Percentiles rank a stretch among this genome's conserved stretches.
These are phyloP conservation scores for Sicyos baderoa DNA, from an alignment of 306 rosid species.

Conservation along the genomic window DNA sequence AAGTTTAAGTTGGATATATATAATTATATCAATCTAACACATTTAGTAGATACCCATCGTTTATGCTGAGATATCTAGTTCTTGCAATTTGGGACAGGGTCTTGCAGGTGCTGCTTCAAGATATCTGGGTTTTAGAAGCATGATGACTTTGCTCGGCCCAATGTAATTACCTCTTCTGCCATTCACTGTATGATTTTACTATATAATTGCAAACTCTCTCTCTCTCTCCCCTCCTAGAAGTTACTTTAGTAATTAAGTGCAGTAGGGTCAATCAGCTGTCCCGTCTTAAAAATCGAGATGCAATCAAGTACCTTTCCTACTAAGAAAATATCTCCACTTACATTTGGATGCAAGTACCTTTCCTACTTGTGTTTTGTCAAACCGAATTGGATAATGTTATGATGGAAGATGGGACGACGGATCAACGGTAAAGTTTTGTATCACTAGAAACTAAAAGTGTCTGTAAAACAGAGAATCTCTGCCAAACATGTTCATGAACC, in stretches of 20 bases:
- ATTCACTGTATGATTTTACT: not conserved
- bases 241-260: too few relatives aligned
- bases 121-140: conserved; percentile 82
- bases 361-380: not conserved
- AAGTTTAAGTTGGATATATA: too few relatives aligned
- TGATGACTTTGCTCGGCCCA: conserved; percentile 81
- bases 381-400: not conserved
- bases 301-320: not conserved
- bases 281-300: not conserved
- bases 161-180: conserved; percentile 46
- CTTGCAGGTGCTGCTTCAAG: conserved; percentile 83
- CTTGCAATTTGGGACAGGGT: conserved; percentile 46
- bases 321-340: not conserved
- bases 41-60: not conserved
- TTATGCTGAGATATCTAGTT: conserved; percentile 17
- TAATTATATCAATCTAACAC: not conserved
- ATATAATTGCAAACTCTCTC: not conserved
- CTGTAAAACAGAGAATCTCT: not conserved
- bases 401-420: too few relatives aligned
- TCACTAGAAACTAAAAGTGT: too few relatives aligned
- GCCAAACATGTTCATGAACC: not conserved
- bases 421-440: too few relatives aligned
- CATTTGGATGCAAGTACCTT: not conserved
- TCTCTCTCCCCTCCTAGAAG: not conserved
- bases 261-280: not conserved